phyloP scores from a whole-genome alignment of 1,284 basidiomycete species.

The Vanrija humicola region DNA sequence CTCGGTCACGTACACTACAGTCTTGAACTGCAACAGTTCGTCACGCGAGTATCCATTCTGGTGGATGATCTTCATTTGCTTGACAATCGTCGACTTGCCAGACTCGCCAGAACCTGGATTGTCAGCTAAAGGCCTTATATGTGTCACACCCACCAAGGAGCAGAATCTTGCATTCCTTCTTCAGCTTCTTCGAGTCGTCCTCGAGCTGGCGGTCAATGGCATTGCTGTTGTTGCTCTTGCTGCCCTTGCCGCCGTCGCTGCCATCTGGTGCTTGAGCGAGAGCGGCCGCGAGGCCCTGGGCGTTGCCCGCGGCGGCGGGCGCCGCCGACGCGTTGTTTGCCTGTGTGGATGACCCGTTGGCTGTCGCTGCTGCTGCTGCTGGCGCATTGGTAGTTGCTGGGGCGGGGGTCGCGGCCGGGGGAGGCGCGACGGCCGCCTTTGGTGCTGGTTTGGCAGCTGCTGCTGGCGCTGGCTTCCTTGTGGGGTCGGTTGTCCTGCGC shows the following conservation, averaged over 20 bases:
- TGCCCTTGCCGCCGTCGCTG: conserved; percentile 13
- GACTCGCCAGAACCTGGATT: conserved; percentile 70
- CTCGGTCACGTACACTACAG: conserved; percentile 57
- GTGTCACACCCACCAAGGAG: conserved; percentile 65
- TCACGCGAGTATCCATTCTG: conserved; percentile 83
- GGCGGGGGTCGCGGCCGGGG: conserved; percentile 24
- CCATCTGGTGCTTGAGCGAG: conserved; percentile 27
- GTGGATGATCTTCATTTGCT: conserved; percentile 99
- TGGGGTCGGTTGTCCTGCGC: conserved; percentile 11
- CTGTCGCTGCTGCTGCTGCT: conserved; percentile 6
- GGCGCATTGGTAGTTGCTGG: conserved; percentile 15
- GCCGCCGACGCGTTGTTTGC: not conserved
- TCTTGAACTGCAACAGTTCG: conserved; percentile 74
- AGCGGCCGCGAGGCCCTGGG: conserved; percentile 36
- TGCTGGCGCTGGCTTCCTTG: conserved; percentile 5
- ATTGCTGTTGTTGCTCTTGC: conserved; percentile 61
- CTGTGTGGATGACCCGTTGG: conserved; percentile 5
- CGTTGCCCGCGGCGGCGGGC: not conserved
- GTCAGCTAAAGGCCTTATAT: conserved; percentile 3
- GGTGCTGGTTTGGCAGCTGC: conserved; percentile 13
- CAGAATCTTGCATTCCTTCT: conserved; percentile 91
- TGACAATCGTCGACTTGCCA: conserved; percentile 93
- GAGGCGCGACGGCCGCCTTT: not conserved
- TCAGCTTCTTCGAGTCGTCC: conserved; percentile 60
- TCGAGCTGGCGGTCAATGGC: conserved; percentile 56